phyloP scores from a whole-genome alignment of 805 yeast genomes.

The Wickerhamiella spandovensis region DNA sequence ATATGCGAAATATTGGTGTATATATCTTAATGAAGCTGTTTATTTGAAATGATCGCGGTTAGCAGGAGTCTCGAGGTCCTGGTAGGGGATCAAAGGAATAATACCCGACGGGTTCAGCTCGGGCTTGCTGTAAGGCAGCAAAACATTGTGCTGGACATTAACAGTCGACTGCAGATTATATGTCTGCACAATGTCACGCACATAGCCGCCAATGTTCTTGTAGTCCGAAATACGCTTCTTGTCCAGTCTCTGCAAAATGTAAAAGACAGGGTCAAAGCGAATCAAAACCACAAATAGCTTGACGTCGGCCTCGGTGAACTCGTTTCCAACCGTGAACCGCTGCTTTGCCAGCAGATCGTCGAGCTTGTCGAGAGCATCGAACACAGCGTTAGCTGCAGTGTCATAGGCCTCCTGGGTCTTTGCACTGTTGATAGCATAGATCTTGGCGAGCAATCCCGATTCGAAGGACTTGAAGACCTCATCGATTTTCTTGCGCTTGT shows the following conservation, averaged over 20 bases:
- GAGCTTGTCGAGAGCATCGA: constrained; percentile 41
- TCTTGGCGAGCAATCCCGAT: constrained; percentile 37
- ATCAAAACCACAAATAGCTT: constrained; percentile 72
- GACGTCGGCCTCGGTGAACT: constrained; percentile 77
- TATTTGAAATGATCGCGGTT: constrained; percentile 9
- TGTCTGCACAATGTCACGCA: constrained; percentile 50
- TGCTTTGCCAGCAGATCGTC: constrained; percentile 16
- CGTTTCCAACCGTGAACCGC: constrained; percentile 43
- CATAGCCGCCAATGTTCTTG: constrained; percentile 67
- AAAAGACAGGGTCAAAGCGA: constrained; percentile 82
- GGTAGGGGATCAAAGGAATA: constrained; percentile 75
- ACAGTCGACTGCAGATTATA: constrained; percentile 67
- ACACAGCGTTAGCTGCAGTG: constrained; percentile 43
- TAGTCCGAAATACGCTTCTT: constrained; percentile 59
- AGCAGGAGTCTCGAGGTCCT: constrained; percentile 14
- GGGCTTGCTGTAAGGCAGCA: constrained; percentile 77
- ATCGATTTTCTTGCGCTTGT: constrained; percentile 45
- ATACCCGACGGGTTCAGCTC: constrained; percentile 70
- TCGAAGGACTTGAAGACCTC: constrained; percentile 63
- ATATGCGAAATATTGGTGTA: background rate
- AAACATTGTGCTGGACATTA: constrained; percentile 78
- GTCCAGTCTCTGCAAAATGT: constrained; percentile 82
- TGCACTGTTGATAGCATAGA: constrained; percentile 86
- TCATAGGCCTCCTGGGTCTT: constrained; percentile 67
- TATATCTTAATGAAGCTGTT: background rate